Conservation (phyloP, 495 filamentous ascomycete genomes). For the Neurospora tetrasperma region DNA sequence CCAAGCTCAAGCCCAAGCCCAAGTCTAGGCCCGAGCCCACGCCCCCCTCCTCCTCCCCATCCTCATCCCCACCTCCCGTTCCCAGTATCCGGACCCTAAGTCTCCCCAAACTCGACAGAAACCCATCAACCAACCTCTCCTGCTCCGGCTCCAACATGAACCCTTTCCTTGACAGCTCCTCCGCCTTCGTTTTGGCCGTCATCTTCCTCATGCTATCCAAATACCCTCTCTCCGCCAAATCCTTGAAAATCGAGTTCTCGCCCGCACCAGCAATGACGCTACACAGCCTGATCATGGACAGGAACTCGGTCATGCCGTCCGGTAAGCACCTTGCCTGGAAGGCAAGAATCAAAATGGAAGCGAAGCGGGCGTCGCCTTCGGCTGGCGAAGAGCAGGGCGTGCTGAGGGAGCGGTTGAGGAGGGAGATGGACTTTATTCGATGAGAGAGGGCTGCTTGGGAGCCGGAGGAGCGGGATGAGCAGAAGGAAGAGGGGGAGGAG, state of each 20-base stretch:
- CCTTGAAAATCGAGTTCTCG: slow-evolving; percentile 31
- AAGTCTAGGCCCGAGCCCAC: too few species aligned
- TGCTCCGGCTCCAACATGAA: slow-evolving; percentile 6
- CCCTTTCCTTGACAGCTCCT: background rate
- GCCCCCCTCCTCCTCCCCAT: too few species aligned
- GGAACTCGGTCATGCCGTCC: slow-evolving; percentile 45
- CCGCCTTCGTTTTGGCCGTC: background rate
- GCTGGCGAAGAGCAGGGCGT: slow-evolving; percentile 20
- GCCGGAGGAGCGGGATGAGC: background rate
- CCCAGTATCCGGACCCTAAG: too few species aligned
- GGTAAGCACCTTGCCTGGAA: slow-evolving; percentile 46
- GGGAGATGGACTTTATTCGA: slow-evolving; percentile 39
- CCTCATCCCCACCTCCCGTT: too few species aligned
- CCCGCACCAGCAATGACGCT: slow-evolving; percentile 32
- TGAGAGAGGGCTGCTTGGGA: slow-evolving; percentile 27
- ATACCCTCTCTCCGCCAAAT: slow-evolving; percentile 20
- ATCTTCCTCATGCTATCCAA: slow-evolving; percentile 10
- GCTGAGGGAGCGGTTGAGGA: slow-evolving; percentile 29
- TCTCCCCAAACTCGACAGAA: slow-evolving; percentile 5
- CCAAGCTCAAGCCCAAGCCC: background rate
- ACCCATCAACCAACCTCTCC: slow-evolving; percentile 19
- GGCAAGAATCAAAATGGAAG: slow-evolving; percentile 38
- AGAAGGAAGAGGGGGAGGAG: too few species aligned
- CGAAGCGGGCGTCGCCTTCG: slow-evolving; percentile 39
- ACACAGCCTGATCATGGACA: slow-evolving; percentile 44